Conservation (phyloP, 2,329 filamentous ascomycete species). For the Moelleriella libera region DNA sequence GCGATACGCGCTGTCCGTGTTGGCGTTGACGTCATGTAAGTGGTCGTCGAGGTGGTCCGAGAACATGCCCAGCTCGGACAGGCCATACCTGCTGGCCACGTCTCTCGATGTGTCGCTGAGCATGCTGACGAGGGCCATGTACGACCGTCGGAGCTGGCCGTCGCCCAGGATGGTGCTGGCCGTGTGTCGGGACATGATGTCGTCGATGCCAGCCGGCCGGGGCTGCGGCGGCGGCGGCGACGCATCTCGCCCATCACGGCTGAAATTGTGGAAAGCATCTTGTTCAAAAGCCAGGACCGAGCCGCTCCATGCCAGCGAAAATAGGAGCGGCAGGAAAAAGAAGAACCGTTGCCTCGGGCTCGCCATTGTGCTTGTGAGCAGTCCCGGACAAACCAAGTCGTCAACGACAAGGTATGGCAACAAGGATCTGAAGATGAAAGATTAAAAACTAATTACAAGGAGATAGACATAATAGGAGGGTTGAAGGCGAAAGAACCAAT, state of each 20-base stretch:
- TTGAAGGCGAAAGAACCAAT: neutral
- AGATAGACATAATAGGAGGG: neutral
- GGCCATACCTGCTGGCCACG: conserved; percentile 3
- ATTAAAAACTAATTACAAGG: neutral
- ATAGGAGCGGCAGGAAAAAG: neutral
- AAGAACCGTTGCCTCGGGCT: neutral
- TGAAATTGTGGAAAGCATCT: neutral
- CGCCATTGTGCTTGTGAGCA: neutral
- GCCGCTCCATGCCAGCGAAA: neutral
- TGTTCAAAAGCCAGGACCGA: neutral
- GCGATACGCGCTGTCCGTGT: conserved; percentile 3
- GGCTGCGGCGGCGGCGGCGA: too few relatives aligned
- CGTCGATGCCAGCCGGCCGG: neutral
- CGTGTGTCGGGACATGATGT: neutral
- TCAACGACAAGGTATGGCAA: neutral
- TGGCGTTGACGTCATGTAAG: conserved; percentile 3
- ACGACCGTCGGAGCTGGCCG: conserved; percentile 5
- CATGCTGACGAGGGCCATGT: conserved; percentile 7
- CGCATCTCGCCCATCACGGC: neutral
- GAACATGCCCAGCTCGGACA: conserved; percentile 4
- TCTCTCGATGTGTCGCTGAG: conserved; percentile 6
- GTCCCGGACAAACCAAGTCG: neutral
- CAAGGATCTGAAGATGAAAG: neutral
- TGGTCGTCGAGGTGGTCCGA: conserved; percentile 6
- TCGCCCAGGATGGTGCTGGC: neutral